Evolutionary conservation across 306 rosid genomes (phyloP), one percentile per base, ranked within the genome.

Genomic region (Prunus padus): DNA sequence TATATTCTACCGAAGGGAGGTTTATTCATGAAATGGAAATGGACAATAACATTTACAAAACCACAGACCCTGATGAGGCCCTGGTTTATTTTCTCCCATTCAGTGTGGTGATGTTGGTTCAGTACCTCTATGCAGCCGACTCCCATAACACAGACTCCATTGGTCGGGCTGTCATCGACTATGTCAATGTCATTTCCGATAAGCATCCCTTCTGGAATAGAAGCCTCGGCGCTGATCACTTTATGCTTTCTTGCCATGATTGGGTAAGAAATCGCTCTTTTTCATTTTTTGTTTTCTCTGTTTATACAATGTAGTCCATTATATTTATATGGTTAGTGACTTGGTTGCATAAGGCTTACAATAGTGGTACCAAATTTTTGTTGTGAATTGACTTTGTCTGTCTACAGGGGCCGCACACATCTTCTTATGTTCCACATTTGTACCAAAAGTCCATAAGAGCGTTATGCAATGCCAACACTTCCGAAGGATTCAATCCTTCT

Each of bases 201-300:
- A 83, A 73, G 44, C 75, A 81, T 76, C 77, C 84, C 26, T 81
- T 46, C 20, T 83, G 89, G 85, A 81, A 81, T 50, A 65, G 85
- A 50, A 83, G 82, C 78, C 82, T 75, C 0, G 87, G 89, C 42
- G 83, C 87, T 4, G 89, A 83, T 45, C 89, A 86, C 72, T 79
- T 83, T 20, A 77, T 86, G 84, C 76, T 86, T 68, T 86, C 89
- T 22, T 86, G 89, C 62, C 87, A 86, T 46, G 85, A 83, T 62
- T 86, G 87, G 87, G 87, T 81, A 81, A 68, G 68, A 28, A 47
- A 22, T 45, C 70, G 0, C 62, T 10, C 2, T 5, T 69, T 10
- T 40, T n/a, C 6, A 26, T 14, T 2, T n/a, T 55, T 9, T 55
- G 10, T 23, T 54, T n/a, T n/a, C 60, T 23, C 13, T 55, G 20